Conservation (phyloP, 2,329 filamentous ascomycete genomes). For the Fusarium palustre region DNA sequence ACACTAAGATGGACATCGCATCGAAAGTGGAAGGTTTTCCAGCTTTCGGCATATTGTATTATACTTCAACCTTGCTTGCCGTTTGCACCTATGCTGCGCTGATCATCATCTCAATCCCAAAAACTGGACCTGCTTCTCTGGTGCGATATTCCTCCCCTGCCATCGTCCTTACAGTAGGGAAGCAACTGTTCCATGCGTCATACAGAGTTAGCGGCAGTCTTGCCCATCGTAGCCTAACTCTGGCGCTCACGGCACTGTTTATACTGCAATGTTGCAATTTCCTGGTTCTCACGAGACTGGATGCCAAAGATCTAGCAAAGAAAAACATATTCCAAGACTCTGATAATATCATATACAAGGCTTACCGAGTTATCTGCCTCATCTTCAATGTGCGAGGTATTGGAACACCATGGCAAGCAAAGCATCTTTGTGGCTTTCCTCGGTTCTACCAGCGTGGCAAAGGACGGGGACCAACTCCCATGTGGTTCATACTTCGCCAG, state of each 20-base stretch:
- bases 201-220: neutral
- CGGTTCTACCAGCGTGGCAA: neutral
- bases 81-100: neutral
- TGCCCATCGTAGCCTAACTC: neutral
- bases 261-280: neutral
- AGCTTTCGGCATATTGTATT: neutral
- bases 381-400: neutral
- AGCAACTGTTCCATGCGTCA: neutral
- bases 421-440: neutral
- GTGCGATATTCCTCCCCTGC: neutral
- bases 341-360: neutral
- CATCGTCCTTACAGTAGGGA: neutral
- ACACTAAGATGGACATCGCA: neutral
- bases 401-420: neutral
- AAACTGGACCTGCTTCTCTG: neutral
- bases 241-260: neutral
- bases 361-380: neutral
- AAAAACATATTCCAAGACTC: rapidly evolving
- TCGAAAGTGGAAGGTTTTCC: neutral
- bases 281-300: neutral
- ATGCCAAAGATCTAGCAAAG: neutral
- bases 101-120: neutral
- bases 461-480: neutral
- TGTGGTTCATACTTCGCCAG: neutral
- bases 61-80: neutral